These are phyloP conservation scores for Metschnikowia borealis DNA, from an alignment of 805 yeast species.

Conservation along the genomic window DNA sequence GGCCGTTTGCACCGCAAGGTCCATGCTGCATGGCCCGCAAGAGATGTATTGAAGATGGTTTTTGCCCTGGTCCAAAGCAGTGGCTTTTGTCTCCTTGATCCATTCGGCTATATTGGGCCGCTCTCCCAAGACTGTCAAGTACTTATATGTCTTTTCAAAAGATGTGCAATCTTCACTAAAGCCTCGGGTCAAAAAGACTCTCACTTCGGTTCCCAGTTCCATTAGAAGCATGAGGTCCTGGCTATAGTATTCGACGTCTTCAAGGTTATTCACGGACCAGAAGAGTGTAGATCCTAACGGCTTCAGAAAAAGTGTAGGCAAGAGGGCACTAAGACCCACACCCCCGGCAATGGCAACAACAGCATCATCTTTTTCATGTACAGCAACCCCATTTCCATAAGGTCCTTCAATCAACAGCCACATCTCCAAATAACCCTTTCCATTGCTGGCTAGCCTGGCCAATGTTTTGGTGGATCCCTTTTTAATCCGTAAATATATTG, in stretches of 20 bases:
- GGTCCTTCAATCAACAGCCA: constrained; percentile 21
- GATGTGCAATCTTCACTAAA: constrained; percentile 10
- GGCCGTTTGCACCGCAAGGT: constrained; percentile 8
- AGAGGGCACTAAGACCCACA: constrained; percentile 15
- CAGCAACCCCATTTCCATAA: constrained; percentile 14
- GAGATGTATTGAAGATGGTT: constrained; percentile 7
- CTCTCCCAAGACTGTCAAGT: constrained; percentile 9
- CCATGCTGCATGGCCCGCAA: constrained; percentile 17
- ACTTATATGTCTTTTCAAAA: constrained; percentile 9
- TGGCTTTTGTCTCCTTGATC: constrained; percentile 10
- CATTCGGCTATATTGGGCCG: constrained; percentile 12
- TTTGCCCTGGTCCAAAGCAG: constrained; percentile 2
- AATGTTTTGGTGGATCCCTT: constrained; percentile 14
- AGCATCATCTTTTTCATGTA: constrained; percentile 8
- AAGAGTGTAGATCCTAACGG: constrained; percentile 10
- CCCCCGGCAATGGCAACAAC: constrained; percentile 18
- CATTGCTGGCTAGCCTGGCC: constrained; percentile 12
- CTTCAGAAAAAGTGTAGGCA: constrained; percentile 11
- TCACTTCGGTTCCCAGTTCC: constrained; percentile 12
- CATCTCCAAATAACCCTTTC: constrained; percentile 12
- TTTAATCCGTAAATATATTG: constrained; percentile 17
- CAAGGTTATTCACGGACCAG: constrained; percentile 15
- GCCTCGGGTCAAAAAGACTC: constrained; percentile 10
- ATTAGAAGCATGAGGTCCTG: constrained; percentile 12
- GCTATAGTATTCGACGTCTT: constrained; percentile 11